These are phyloP conservation scores for Talaromyces atroroseus DNA, from an alignment of 2,329 filamentous ascomycete genomes.

Conservation along the genomic window DNA sequence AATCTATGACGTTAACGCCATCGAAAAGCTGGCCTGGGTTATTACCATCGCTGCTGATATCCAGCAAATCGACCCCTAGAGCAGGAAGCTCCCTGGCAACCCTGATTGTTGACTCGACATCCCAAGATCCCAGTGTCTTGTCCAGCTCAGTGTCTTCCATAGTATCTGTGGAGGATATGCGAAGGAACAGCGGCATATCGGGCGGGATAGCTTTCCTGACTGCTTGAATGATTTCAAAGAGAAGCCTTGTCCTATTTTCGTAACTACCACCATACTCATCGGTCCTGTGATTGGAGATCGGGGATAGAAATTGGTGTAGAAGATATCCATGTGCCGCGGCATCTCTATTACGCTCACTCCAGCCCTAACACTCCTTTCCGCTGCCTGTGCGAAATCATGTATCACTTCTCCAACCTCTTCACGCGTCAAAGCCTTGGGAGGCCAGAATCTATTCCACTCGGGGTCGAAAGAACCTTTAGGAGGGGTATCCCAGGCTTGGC, in stretches of 20 bases:
- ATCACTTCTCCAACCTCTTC: conserved; percentile 62
- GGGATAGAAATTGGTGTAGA: conserved; percentile 63
- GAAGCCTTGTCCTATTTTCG: conserved; percentile 61
- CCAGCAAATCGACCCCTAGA: conserved; percentile 41
- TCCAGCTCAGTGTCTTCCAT: conserved; percentile 48
- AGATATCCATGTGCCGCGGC: conserved; percentile 72
- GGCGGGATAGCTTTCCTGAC: conserved; percentile 53
- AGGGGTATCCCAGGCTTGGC: conserved; percentile 48
- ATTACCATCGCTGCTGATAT: conserved; percentile 44
- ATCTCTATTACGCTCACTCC: conserved; percentile 76
- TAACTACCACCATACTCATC: conserved; percentile 45
- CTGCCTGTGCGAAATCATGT: conserved; percentile 53
- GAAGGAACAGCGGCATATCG: conserved; percentile 64
- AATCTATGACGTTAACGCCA: conserved; percentile 46
- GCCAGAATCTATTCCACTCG: conserved; percentile 57
- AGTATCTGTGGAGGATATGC: conserved; percentile 69
- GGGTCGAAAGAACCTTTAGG: conserved; percentile 52
- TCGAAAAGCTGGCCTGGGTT: conserved; percentile 40
- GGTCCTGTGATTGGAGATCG: conserved; percentile 61
- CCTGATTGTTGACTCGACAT: conserved; percentile 33
- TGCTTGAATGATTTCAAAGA: conserved; percentile 51
- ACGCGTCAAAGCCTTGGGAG: conserved; percentile 61
- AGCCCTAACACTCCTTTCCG: conserved; percentile 56
- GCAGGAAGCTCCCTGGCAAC: conserved; percentile 37
- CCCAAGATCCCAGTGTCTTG: conserved; percentile 25